Conservation (phyloP, 495 filamentous ascomycete genomes). For the Margaritispora aquatica region DNA sequence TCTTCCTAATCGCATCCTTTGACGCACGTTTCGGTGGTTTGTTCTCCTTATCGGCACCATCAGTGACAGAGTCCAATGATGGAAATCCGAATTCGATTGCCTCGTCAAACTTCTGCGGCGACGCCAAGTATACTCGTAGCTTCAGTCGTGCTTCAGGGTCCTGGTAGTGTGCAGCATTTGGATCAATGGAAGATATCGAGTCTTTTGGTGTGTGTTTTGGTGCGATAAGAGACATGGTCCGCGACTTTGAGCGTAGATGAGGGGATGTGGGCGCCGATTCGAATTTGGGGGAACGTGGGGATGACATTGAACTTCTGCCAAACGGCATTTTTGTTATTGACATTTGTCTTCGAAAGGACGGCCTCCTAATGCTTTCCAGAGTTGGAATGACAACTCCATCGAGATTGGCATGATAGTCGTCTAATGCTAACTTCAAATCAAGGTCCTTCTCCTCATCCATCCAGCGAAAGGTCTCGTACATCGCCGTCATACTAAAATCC, state of each 20-base stretch:
- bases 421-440: slow-evolving; percentile 56
- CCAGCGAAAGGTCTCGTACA: slow-evolving; percentile 72
- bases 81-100: slow-evolving; percentile 92
- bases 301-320: slow-evolving; percentile 31
- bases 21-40: slow-evolving; percentile 19
- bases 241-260: slow-evolving; percentile 38
- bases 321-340: slow-evolving; percentile 51
- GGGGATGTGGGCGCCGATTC: slow-evolving; percentile 2
- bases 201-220: slow-evolving; percentile 32
- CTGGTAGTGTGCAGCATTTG: slow-evolving; percentile 75
- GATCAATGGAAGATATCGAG: slow-evolving; percentile 55
- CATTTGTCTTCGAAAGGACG: slow-evolving; percentile 45
- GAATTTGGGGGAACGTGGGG: slow-evolving; percentile 12
- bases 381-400: slow-evolving; percentile 29
- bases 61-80: slow-evolving; percentile 40
- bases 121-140: slow-evolving; percentile 80
- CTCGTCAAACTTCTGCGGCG: slow-evolving; percentile 93
- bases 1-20: slow-evolving; percentile 3
- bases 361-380: slow-evolving; percentile 33
- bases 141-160: slow-evolving; percentile 87
- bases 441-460: slow-evolving; percentile 73
- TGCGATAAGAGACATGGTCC: slow-evolving; percentile 41
- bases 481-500: slow-evolving; percentile 17
- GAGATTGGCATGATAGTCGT: slow-evolving; percentile 47
- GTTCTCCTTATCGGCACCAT: slow-evolving; percentile 26